Base-by-base conservation (phyloP, 345 rosid genomes). In the Firmiana major region DNA sequence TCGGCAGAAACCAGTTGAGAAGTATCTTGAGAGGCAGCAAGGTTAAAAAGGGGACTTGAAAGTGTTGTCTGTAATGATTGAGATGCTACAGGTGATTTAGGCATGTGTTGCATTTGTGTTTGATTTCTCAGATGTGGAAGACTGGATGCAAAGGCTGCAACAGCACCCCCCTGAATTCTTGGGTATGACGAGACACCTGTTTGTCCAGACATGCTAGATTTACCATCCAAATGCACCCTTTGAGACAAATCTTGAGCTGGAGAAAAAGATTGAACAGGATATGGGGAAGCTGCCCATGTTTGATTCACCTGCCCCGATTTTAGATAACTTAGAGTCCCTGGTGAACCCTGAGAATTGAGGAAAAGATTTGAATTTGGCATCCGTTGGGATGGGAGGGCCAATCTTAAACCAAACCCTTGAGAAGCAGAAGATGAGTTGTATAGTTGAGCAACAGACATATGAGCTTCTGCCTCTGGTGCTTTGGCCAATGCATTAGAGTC, bases 331-430 rank as follows among this genome's bases (percentile, higher is more conserved):
- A 3, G 31, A 12, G 63, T 55, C 63, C 71, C 81, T 38, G 78
- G 77, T 22, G 74, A 57, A 75, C 69, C 82, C 75, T 74, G 84
- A 77, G 83, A 76, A 63, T 82, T 46, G 66, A 76, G 46, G 34
- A 67, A 73, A 63, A 31, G 71, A 16, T 75, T 83, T 57, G 78
- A 73, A 73, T 34, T 67, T 48, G 81, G 76, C 24, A 71, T 60
- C 73, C 58, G 60, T 76, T 86, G 89, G 63, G 87, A 83, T 34
- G 91, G 87, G 53, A 84, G 90, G 51, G 77, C 86, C 79, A 88
- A 83, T 71, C 79, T 85, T 72, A 88, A 85, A 42, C 86, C 84
- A 82, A 85, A 85, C 58, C 86, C 91, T 73, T 86, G 87, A 77
- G 88, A 84, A 62, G 75, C 42, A 62, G 88, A 71, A 63, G 87